Evolutionary conservation across 352 stramenopile species (phyloP).

Genomic region (Globisporangium okanoganense): DNA sequence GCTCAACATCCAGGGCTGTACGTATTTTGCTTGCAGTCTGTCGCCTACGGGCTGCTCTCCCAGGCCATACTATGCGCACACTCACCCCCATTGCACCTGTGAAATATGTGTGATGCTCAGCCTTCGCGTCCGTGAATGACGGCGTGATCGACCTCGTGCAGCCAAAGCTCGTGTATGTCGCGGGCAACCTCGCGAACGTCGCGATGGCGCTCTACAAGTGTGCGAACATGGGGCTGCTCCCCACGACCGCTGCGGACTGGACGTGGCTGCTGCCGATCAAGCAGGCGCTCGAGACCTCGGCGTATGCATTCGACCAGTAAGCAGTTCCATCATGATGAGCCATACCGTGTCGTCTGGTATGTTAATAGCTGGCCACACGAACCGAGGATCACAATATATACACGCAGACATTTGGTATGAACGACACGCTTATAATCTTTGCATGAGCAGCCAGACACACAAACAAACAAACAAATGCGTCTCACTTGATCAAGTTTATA

Average conservation of each 20-base stretch:
- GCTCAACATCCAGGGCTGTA: constrained; percentile 73
- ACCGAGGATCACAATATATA: not conserved
- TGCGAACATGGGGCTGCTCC: constrained; percentile 89
- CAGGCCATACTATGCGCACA: not conserved
- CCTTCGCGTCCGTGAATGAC: constrained; percentile 76
- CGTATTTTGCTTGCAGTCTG: not conserved
- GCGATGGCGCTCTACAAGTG: constrained; percentile 92
- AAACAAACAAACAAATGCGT: not conserved
- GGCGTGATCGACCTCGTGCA: constrained; percentile 76
- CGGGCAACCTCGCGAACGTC: constrained; percentile 83
- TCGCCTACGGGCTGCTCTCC: not conserved
- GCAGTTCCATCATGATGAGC: not conserved
- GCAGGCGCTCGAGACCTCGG: constrained; percentile 74
- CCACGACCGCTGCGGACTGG: constrained; percentile 91
- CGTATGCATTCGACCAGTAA: constrained; percentile 42
- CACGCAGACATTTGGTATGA: constrained; percentile 3
- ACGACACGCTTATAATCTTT: not conserved
- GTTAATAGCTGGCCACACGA: not conserved
- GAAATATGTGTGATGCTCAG: constrained; percentile 20
- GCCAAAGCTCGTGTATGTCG: constrained; percentile 88
- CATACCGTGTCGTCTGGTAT: not conserved
- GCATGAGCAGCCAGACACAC: not conserved
- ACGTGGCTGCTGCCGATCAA: constrained; percentile 88
- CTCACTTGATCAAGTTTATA: constrained; percentile 6
- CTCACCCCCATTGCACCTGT: not conserved